These are phyloP conservation scores for Botrytis paeoniae DNA, from an alignment of 2,329 filamentous ascomycete genomes.

Conservation along the genomic window DNA sequence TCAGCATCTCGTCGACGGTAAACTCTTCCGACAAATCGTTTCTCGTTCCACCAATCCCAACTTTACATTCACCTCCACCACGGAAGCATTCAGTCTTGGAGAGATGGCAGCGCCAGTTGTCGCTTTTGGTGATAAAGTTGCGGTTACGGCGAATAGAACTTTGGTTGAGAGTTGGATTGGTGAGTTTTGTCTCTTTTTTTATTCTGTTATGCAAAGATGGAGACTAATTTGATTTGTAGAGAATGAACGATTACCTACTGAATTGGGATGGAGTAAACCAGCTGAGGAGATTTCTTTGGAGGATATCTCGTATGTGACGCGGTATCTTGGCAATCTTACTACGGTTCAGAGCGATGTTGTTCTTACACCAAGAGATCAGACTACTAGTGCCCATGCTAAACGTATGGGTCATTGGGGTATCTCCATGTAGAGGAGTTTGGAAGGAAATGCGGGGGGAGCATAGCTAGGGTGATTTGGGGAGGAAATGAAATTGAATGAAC, in stretches of 20 bases:
- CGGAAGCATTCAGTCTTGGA: not conserved
- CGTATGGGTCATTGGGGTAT: not conserved
- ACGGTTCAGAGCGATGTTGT: not conserved
- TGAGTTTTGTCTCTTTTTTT: not conserved
- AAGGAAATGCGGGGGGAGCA: not conserved
- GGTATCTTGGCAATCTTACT: not conserved
- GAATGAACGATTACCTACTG: conserved; percentile 3
- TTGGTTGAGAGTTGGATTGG: conserved; percentile 3
- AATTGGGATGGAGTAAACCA: not conserved
- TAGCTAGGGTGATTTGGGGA: not conserved
- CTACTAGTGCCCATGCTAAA: not conserved
- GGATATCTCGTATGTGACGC: not conserved
- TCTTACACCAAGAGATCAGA: not conserved
- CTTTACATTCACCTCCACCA: not conserved
- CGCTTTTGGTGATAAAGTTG: conserved; percentile 5
- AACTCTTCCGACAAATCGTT: not conserved
- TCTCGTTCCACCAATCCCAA: not conserved
- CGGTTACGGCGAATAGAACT: not conserved
- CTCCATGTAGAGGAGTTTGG: not conserved
- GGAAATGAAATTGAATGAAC: not conserved
- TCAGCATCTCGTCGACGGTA: not conserved
- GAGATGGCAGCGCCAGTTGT: not conserved
- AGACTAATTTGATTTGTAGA: not conserved
- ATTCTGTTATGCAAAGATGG: rapidly evolving
- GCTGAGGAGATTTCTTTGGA: not conserved